Evolutionary conservation across 371 early-diverging fungal genomes (phyloP).

Genomic region (Batkoa obscura): DNA sequence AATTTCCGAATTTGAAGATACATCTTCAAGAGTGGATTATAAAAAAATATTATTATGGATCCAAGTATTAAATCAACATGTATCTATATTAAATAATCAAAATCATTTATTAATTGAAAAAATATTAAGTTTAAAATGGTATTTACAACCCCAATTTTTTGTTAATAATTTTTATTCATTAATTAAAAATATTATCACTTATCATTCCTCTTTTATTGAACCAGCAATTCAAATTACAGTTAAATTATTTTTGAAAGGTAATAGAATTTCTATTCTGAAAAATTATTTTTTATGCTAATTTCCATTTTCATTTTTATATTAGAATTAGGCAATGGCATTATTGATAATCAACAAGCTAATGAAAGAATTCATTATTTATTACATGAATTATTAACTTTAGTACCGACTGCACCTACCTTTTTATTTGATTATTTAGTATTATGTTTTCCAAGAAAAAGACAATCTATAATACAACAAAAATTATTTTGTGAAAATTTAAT

Average conservation of each 20-base stretch:
- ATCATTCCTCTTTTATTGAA: background rate
- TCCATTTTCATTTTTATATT: too few species aligned
- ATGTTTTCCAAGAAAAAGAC: slow-evolving; percentile 58
- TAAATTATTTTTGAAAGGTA: background rate
- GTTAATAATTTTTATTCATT: background rate
- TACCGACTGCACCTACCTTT: background rate
- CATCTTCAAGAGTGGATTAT: too few species aligned
- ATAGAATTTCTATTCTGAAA: background rate
- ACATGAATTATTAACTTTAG: background rate
- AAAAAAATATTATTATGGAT: background rate
- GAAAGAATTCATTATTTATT: background rate
- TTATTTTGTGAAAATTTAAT: slow-evolving; percentile 59
- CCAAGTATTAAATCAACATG: background rate
- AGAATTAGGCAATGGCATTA: background rate
- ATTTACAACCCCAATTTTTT: background rate
- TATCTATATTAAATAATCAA: background rate
- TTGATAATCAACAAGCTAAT: background rate
- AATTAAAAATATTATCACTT: background rate
- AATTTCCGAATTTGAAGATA: too few species aligned
- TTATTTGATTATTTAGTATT: slow-evolving; percentile 7
- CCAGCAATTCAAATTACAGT: background rate
- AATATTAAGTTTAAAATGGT: background rate
- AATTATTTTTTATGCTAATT: background rate
- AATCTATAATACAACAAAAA: slow-evolving; percentile 37
- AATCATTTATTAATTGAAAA: background rate